Percentiles rank a stretch among this genome's conserved stretches.
phyloP scores from a whole-genome alignment of 169 alveolate genomes.

The Ichthyophthirius multifiliis region DNA sequence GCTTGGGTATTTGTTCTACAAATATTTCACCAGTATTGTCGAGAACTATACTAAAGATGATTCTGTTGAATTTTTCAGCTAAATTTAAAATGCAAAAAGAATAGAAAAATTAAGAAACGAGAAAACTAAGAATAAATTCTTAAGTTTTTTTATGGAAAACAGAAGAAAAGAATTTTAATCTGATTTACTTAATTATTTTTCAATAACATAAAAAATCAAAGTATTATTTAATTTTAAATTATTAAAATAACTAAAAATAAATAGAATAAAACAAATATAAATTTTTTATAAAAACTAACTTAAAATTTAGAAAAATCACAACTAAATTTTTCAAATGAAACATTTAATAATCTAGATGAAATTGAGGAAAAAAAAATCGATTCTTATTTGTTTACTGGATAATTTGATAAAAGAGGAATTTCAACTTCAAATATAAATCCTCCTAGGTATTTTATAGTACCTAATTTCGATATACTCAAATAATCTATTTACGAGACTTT shows the following conservation, averaged over 20 bases:
- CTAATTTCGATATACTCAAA: not conserved
- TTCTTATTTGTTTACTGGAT: not conserved
- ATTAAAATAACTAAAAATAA: not conserved
- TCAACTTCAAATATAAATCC: not conserved
- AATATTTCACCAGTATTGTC: not conserved
- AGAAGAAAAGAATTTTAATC: not conserved
- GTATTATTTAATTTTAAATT: not conserved
- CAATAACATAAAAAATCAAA: not conserved
- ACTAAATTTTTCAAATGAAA: not conserved
- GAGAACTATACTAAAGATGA: not conserved
- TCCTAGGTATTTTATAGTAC: not conserved
- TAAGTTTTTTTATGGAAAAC: not conserved
- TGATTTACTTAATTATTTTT: not conserved
- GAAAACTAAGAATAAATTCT: not conserved
- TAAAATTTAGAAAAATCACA: not conserved
- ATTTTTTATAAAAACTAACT: not conserved
- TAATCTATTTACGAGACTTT: not conserved
- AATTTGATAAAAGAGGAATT: not conserved
- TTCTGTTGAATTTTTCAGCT: not conserved
- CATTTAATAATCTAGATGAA: not conserved
- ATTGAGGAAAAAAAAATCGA: not conserved
- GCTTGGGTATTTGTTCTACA: not conserved
- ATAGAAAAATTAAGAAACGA: not conserved
- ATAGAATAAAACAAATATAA: not conserved
- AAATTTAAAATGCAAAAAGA: conserved; percentile 3